Evolutionary conservation across 116 monocot species (phyloP), one percentile per base, ranked within the genome.

Genomic region (Cymodocea nodosa): DNA sequence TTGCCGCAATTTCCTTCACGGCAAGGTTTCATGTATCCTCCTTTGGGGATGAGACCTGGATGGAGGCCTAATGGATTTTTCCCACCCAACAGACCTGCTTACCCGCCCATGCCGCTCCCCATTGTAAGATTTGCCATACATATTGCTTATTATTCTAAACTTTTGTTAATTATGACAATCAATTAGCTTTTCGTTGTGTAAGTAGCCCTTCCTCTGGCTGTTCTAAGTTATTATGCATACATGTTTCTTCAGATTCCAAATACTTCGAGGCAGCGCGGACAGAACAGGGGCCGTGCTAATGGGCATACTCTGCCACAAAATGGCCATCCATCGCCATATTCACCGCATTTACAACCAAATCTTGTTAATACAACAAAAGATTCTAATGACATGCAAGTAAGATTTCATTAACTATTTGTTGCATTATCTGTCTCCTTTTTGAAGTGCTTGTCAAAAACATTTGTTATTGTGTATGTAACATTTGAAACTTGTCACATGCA

Each of bases 21-120:
- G 56, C 83, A 77, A 48, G 81, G 83, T 56, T 36, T 79, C 59
- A 68, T 81, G 52, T 84, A 81, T 75, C 83, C 80, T 35, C 75
- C 78, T 13, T 73, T 77, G 17, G 85, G 85, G 44, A 1, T 80
- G 37, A 64, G 82, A 52, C 71, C 77, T 18, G 79, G 76, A 60
- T 90, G 90, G 90, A 75, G 79, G 63, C 83, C 83, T 35, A 75
- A 55, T 71, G 71, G 75, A 35, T 77, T 77, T 73, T 52, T 77
- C 59, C 24, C 79, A 58, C 71, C 66, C 51, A 54, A 74, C 50
- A 81, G 79, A 37, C 77, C 79, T 49, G 50, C 60, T 70, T 77
- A 83, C 67, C 83, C 83, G 54, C 64, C 80, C 39, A 78, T 78
- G 66, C 71, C 73, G 6, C 55, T 73, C 63, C 78, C 82, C 24